phyloP scores from a whole-genome alignment of 805 yeast genomes.

The Scheffersomyces stipitis region DNA sequence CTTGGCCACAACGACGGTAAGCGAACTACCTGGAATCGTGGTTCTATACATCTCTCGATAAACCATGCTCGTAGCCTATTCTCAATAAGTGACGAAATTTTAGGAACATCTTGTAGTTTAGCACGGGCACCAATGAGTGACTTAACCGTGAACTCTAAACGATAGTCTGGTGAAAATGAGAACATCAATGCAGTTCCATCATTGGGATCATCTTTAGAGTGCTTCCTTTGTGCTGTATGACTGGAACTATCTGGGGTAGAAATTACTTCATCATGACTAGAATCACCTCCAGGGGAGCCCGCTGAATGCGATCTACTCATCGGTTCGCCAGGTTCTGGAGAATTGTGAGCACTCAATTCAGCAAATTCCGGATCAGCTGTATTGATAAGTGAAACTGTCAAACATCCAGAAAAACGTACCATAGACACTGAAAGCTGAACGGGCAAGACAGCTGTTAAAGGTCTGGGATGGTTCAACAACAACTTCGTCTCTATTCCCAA shows the following conservation, averaged over 20 bases:
- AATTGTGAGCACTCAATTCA: slow-evolving; percentile 8
- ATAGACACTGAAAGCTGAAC: slow-evolving; percentile 81
- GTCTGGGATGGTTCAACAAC: slow-evolving; percentile 77
- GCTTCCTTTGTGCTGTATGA: slow-evolving; percentile 1
- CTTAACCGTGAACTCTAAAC: slow-evolving; percentile 83
- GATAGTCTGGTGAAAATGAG: slow-evolving; percentile 88
- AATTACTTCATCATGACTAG: slow-evolving; percentile 2
- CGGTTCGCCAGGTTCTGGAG: slow-evolving; percentile 1
- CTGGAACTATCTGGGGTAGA: slow-evolving; percentile 1
- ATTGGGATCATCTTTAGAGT: slow-evolving; percentile 8
- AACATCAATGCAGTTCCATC: slow-evolving; percentile 75
- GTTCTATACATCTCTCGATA: slow-evolving; percentile 89
- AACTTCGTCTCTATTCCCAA: slow-evolving; percentile 81
- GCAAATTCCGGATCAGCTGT: slow-evolving; percentile 37
- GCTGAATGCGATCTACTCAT: slow-evolving; percentile 7
- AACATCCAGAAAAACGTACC: slow-evolving; percentile 86
- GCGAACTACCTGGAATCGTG: slow-evolving; percentile 81
- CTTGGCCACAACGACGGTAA: slow-evolving; percentile 88
- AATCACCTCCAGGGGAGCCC: slow-evolving; percentile 20
- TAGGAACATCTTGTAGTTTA: slow-evolving; percentile 89
- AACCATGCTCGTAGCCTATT: slow-evolving; percentile 84
- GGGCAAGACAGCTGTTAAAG: slow-evolving; percentile 84
- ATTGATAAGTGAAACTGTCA: slow-evolving; percentile 69
- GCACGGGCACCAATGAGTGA: slow-evolving; percentile 92
- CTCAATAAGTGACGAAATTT: slow-evolving; percentile 82